Base-by-base conservation (phyloP, 1,284 basidiomycete genomes). In the Mycena citricolor region DNA sequence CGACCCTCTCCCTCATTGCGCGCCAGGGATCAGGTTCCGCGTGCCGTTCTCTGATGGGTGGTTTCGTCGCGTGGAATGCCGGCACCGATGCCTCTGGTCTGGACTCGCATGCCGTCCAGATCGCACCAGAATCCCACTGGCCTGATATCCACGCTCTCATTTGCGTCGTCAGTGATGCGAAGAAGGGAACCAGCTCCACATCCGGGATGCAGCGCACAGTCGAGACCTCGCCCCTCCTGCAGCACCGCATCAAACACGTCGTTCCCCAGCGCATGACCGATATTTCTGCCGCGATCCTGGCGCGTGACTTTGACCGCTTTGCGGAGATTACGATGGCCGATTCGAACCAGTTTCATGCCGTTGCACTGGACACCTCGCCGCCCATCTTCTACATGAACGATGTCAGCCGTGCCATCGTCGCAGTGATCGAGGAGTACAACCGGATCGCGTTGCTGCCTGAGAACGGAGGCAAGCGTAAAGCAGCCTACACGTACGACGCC, bases 311-410 rank as follows among this genome's bases (percentile, higher is more conserved):
- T 64, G 83, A 93, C 59, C 59, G 79, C 0, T 99, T 99, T 57
- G 94, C 94, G 2, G 71, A 72, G 41, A 81, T 97, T 64, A 99
- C 95, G 23, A 99, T 98, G 92, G 83, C 81, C 48, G 95, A 99
- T 67, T 95, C 92, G 50, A 99, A 97, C 72, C 88, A 92, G 70
- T 99, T 99, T 81, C 95, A 99, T 65, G 94, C 95, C 19, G 92
- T 97, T 57, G 91, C 90, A 49, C 84, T 99, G 56, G 97, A 99
- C 71, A 99, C 95, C 0, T 79, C 86, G 35, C 97, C 95, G 1
- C 97, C 95, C 34, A 99, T 99, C 69, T 98, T 99, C 67, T 99
- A 99, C 76, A 86, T 99, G 81, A 99, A 98, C 74, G 95, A 99
- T 66, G 90, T 94, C 55, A 90, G 85, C 52, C 79, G 87, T 22